Conservation (phyloP, 371 early-diverging fungal genomes). For the Mucor velutinosus region DNA sequence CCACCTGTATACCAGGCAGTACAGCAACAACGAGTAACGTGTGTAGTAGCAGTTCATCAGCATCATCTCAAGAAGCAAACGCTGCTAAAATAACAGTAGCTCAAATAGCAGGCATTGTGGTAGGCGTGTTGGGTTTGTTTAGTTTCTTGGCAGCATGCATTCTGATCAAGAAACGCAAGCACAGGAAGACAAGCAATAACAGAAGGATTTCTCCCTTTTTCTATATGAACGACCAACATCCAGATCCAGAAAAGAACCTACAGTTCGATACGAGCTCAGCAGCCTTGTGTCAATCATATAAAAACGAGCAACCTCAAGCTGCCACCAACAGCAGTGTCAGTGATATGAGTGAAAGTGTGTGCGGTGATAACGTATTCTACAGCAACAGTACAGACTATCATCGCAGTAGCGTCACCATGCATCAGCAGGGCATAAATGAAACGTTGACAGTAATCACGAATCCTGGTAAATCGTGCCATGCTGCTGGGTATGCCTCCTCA, state of each 20-base stretch:
- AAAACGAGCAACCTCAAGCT: neutral
- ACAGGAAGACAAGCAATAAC: neutral
- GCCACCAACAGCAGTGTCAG: neutral
- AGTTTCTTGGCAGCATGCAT: neutral
- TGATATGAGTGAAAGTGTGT: constrained; percentile 2
- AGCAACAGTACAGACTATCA: neutral
- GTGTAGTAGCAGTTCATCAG: neutral
- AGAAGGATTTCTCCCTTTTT: neutral
- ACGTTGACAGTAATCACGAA: neutral
- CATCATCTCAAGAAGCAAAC: neutral
- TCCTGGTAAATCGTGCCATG: neutral
- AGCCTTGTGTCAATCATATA: neutral
- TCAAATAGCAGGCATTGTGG: neutral
- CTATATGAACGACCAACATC: neutral
- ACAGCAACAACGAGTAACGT: neutral
- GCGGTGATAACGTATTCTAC: neutral
- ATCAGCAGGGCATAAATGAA: neutral
- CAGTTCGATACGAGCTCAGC: neutral
- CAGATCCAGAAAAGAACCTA: neutral
- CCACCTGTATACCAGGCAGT: neutral
- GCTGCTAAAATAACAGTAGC: neutral
- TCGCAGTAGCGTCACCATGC: neutral
- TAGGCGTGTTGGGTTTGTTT: neutral
- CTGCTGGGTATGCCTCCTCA: neutral
- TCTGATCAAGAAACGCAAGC: neutral